Base-by-base conservation (phyloP, 2,329 filamentous ascomycete genomes). In the Pestalotiopsis sp. region DNA sequence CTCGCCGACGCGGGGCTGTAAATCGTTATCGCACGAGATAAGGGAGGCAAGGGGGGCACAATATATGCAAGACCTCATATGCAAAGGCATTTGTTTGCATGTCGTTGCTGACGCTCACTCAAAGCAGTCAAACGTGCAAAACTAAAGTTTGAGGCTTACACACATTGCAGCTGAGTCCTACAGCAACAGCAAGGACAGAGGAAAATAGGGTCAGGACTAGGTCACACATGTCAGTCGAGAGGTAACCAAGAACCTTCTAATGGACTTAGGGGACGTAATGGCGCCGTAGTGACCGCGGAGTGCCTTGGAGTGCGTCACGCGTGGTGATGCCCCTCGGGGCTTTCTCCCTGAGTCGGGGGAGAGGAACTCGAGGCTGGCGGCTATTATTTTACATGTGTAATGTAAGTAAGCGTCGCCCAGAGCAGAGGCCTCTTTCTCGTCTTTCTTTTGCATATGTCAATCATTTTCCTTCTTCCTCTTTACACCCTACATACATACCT, bases 241-340 rank as follows among this genome's bases (percentile, higher is more conserved):
- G n/a, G 41, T 49, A 49, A 5, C 14, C 41, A 49, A 49, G 41
- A 49, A 49, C 13, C 13, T 36, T 36, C 45, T 52, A 52, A n/a
- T 6, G 45, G 45, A 20, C 45, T 20, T n/a, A 23, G 6, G 45
- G 45, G 45, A 52, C 45, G 45, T 52, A 52, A 52, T 52, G 45
- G 45, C 45, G 45, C 6, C 45, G 17, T 52, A 20, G 45, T 52
- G 41, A 49, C 13, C 20, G 17, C 31, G 31, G 31, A 36, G 20
- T 52, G 45, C 25, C 20, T 64, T 14, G 39, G 36, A 45, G 61
- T 64, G 39, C 61, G 61, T 64, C 61, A 64, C 61, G 61, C 61
- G 45, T 20, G 14, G 17, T 52, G 45, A n/a, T 52, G 17, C 20
- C 14, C 17, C 61, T 14, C 11, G 57, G 57, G 23, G 11, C 2